These are phyloP conservation scores for Aspergillus sclerotioniger DNA, from an alignment of 495 filamentous ascomycete genomes.

Conservation along the genomic window DNA sequence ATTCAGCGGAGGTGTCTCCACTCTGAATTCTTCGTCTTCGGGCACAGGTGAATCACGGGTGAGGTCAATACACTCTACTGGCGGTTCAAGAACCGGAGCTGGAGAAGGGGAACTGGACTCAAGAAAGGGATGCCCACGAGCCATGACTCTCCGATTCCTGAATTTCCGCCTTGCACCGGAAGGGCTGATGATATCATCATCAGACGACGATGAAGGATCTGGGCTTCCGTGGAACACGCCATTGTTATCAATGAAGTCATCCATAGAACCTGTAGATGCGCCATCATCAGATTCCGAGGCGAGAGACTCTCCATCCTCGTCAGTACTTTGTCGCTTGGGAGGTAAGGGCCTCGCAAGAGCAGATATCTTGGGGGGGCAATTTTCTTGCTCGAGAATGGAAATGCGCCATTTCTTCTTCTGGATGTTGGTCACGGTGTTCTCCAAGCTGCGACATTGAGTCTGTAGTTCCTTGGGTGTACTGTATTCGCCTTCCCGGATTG, in stretches of 20 bases:
- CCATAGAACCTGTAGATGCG: constrained; percentile 42
- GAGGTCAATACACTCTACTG: constrained; percentile 29
- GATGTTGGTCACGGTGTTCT: constrained; percentile 58
- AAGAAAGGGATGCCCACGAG: constrained; percentile 6
- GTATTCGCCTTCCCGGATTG: constrained; percentile 54
- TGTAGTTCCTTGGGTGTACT: constrained; percentile 41
- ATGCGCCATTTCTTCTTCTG: constrained; percentile 56
- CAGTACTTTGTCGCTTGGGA: constrained; percentile 16
- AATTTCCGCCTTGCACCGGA: constrained; percentile 19
- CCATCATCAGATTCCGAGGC: constrained; percentile 31
- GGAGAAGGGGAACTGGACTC: constrained; percentile 16
- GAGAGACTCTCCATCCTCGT: constrained; percentile 45
- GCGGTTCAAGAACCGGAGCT: constrained; percentile 3
- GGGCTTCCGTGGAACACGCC: constrained; percentile 12
- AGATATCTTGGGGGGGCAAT: constrained; percentile 48
- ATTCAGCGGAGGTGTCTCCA: constrained; percentile 32
- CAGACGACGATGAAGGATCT: constrained; percentile 21
- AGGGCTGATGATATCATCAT: constrained; percentile 28
- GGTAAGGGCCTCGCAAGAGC: constrained; percentile 24
- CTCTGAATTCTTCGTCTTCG: constrained; percentile 20
- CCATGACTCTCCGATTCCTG: not conserved
- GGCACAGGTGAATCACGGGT: constrained; percentile 24
- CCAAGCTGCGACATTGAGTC: constrained; percentile 54
- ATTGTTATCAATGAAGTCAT: constrained; percentile 42
- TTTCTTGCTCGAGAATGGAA: constrained; percentile 45